A percentile compares a stretch with the other conserved stretches of the same genome.
phyloP scores from a whole-genome alignment of 2,329 filamentous ascomycete genomes.

The Aspergillus texensis region DNA sequence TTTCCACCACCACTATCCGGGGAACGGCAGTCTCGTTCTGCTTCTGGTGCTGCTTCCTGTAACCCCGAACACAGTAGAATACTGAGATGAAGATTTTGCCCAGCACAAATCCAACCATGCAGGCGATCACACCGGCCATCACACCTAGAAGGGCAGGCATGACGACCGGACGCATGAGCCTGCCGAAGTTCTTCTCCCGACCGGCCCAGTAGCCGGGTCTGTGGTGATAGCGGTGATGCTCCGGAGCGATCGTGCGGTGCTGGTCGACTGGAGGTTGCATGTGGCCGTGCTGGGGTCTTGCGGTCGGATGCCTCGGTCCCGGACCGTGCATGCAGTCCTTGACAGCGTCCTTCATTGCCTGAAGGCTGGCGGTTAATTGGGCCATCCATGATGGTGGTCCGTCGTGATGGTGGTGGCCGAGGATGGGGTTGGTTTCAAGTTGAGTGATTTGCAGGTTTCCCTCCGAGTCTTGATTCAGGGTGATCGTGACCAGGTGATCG shows the following conservation, averaged over 20 bases:
- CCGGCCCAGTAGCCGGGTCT: slow-evolving; percentile 24
- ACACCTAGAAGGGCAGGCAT: slow-evolving; percentile 44
- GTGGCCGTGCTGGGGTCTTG: neutral
- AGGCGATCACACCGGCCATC: slow-evolving; percentile 39
- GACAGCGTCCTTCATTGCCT: slow-evolving; percentile 13
- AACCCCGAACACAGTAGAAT: slow-evolving; percentile 17
- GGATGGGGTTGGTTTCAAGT: slow-evolving; percentile 25
- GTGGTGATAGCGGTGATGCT: slow-evolving; percentile 20
- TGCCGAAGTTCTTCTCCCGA: slow-evolving; percentile 26
- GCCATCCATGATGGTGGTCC: slow-evolving; percentile 1
- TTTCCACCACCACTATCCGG: slow-evolving; percentile 11
- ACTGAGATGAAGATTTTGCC: slow-evolving; percentile 25
- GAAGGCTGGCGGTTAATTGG: neutral
- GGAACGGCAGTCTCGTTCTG: neutral
- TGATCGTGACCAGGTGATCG: slow-evolving; percentile 31
- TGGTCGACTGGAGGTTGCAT: neutral
- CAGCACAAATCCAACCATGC: slow-evolving; percentile 41
- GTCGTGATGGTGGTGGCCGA: neutral
- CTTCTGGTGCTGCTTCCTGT: neutral
- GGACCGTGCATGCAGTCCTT: slow-evolving; percentile 8
- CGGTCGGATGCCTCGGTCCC: neutral
- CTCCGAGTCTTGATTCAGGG: slow-evolving; percentile 29
- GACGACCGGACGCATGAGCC: slow-evolving; percentile 38
- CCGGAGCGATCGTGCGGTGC: slow-evolving; percentile 3
- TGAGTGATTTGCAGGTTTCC: slow-evolving; percentile 30